These are phyloP conservation scores for Hanseniaspora uvarum DNA, from an alignment of 1,139 yeast genomes.

Conservation along the genomic window DNA sequence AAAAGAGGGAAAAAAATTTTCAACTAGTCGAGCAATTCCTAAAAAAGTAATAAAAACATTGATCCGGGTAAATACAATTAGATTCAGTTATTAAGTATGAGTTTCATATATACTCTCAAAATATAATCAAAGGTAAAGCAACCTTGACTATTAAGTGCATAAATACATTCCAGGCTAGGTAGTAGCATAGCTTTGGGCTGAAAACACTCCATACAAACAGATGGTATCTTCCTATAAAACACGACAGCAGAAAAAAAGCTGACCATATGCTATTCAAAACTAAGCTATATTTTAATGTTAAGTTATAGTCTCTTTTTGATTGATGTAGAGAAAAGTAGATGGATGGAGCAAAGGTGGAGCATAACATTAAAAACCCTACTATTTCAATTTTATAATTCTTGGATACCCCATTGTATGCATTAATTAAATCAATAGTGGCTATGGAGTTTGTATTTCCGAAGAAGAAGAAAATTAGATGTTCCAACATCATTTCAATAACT, in stretches of 20 bases:
- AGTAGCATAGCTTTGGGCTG: conserved; percentile 79
- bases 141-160: conserved; percentile 32
- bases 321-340: conserved; percentile 55
- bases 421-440: conserved; percentile 80
- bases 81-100: background rate
- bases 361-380: conserved; percentile 70
- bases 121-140: background rate
- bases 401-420: conserved; percentile 79
- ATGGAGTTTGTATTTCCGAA: conserved; percentile 87
- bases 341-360: conserved; percentile 77
- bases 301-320: conserved; percentile 27
- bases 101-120: background rate
- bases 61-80: background rate
- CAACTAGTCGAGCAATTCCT: background rate
- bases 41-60: background rate
- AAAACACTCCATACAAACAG: conserved; percentile 95
- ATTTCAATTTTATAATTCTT: conserved; percentile 53
- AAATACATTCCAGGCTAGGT: conserved; percentile 62
- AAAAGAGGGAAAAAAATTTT: background rate
- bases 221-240: conserved; percentile 68
- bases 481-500: conserved; percentile 33
- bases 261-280: conserved; percentile 55
- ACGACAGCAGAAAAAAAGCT: conserved; percentile 52
- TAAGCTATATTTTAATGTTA: conserved; percentile 25
- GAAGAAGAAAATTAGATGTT: conserved; percentile 72